Percentiles rank a stretch among this genome's conserved stretches.
Evolutionary conservation across 1,284 basidiomycete genomes (phyloP).

Genomic region (Amylostereum areolatum): DNA sequence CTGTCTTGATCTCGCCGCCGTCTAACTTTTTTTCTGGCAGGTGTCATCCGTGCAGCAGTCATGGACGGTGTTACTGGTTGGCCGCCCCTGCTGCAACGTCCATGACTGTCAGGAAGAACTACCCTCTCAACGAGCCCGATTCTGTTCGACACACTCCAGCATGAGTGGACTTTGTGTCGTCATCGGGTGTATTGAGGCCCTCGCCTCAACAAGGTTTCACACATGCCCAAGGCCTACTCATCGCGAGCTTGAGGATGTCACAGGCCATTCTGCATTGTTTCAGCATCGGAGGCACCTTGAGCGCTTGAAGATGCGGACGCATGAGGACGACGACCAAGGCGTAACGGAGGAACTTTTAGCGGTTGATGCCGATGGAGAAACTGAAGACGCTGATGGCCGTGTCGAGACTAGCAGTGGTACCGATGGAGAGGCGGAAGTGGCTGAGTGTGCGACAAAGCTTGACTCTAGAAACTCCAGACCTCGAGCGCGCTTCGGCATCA

Average conservation of each 20-base stretch:
- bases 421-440: background rate
- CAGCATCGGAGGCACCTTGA: conserved; percentile 4
- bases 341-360: background rate
- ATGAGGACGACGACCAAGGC: background rate
- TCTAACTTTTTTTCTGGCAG: background rate
- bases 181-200: conserved; percentile 8
- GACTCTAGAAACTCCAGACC: conserved; percentile 15
- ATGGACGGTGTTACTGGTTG: conserved; percentile 25
- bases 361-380: background rate
- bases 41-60: conserved; percentile 14
- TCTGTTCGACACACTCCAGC: conserved; percentile 13
- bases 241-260: conserved; percentile 5
- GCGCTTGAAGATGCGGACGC: conserved; percentile 4
- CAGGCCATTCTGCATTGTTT: conserved; percentile 9
- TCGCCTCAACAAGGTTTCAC: background rate
- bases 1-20: background rate
- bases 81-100: conserved; percentile 24
- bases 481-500: conserved; percentile 16
- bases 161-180: conserved; percentile 10
- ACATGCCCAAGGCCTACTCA: conserved; percentile 18
- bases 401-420: background rate
- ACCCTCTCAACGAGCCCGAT: conserved; percentile 10
- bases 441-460: conserved; percentile 15
- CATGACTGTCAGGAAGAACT: conserved; percentile 17
- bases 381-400: background rate